Percentiles rank a stretch among this genome's conserved stretches.
Conservation (phyloP, 257 asterid genomes). For the Capsicum chinense region DNA sequence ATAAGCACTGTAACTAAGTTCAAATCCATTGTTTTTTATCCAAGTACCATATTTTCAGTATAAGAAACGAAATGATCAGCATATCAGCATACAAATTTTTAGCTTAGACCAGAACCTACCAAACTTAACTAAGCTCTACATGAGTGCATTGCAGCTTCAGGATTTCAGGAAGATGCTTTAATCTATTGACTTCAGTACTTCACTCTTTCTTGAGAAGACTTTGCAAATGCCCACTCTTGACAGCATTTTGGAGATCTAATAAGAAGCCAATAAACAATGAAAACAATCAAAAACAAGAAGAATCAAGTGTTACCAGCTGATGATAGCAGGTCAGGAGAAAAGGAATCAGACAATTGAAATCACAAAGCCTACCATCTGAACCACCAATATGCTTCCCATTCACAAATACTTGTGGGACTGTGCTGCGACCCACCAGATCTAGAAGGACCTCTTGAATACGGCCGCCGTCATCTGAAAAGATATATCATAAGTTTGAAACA, state of each 20-base stretch:
- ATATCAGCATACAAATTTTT: background rate
- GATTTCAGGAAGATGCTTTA: constrained; percentile 5
- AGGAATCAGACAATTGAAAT: constrained; percentile 8
- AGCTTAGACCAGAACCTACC: constrained; percentile 17
- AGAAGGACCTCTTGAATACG: constrained; percentile 77
- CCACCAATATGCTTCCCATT: constrained; percentile 98
- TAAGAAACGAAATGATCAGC: background rate
- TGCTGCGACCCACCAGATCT: constrained; percentile 78
- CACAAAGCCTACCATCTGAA: constrained; percentile 66
- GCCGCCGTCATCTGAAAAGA: constrained; percentile 73
- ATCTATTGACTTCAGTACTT: constrained; percentile 12
- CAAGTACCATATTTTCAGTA: constrained; percentile 16
- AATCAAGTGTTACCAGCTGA: constrained; percentile 2
- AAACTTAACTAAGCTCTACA: constrained; percentile 18
- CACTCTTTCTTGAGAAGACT: constrained; percentile 45
- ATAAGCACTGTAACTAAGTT: background rate
- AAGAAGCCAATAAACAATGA: constrained; percentile 19
- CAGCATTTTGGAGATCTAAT: constrained; percentile 52
- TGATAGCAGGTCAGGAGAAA: background rate
- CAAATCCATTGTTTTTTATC: constrained; percentile 11
- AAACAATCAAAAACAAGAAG: background rate
- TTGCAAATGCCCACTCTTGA: constrained; percentile 42
- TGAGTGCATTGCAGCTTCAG: constrained; percentile 6
- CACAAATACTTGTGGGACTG: constrained; percentile 95
- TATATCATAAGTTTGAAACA: constrained; percentile 16